phyloP scores from a whole-genome alignment of 2,329 filamentous ascomycete species.

The Xylariales sp. region DNA sequence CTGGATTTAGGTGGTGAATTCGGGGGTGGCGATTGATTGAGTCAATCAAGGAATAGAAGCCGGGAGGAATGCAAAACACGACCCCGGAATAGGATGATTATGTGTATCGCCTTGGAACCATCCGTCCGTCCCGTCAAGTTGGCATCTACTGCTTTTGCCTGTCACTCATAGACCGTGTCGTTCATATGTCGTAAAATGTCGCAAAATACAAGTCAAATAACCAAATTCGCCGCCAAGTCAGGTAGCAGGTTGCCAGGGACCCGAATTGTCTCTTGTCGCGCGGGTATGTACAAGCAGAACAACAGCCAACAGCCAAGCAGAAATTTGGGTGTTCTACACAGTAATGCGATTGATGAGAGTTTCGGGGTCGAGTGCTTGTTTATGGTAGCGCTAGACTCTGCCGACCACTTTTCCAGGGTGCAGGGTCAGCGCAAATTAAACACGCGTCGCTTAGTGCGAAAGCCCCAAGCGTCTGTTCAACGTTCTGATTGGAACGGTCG shows the following conservation, averaged over 20 bases:
- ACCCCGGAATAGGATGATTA: conserved; percentile 4
- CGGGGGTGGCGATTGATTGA: not conserved
- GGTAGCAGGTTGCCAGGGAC: conserved; percentile 3
- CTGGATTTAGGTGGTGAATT: conserved; percentile 5
- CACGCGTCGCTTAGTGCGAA: conserved; percentile 26
- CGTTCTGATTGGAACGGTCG: conserved; percentile 9
- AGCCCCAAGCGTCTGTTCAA: conserved; percentile 10
- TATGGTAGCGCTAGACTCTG: conserved; percentile 28
- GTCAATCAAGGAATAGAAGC: conserved; percentile 5
- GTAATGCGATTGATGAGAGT: conserved; percentile 4
- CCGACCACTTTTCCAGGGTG: conserved; percentile 6
- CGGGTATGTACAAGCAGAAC: not conserved
- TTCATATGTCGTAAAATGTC: not conserved
- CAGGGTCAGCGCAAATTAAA: conserved; percentile 32
- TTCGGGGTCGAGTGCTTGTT: conserved; percentile 21
- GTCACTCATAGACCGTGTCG: not conserved
- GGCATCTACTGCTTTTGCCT: not conserved
- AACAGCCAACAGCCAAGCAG: not conserved
- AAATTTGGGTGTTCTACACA: conserved; percentile 6
- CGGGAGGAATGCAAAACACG: conserved; percentile 10
- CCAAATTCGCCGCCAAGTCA: too few relatives aligned
- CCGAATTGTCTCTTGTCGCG: conserved; percentile 2
- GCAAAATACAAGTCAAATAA: not conserved
- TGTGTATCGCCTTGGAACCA: conserved; percentile 2
- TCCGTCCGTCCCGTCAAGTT: conserved; percentile 2